These are phyloP conservation scores for Macaranga tanarius DNA, from an alignment of 441 rosid species.

Conservation along the genomic window DNA sequence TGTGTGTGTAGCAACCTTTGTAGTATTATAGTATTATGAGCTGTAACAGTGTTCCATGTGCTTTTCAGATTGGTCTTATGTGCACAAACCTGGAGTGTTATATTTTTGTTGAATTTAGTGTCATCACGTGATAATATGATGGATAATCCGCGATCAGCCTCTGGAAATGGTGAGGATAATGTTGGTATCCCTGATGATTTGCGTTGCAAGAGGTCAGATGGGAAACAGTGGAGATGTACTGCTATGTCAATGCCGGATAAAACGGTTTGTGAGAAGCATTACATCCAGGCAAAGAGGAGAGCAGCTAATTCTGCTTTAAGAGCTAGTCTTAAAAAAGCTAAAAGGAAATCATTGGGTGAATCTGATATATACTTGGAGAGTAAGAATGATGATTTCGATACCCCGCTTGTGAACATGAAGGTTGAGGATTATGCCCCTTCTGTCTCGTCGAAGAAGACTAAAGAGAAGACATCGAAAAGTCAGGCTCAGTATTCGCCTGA, in stretches of 20 bases:
- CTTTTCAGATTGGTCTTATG: slow-evolving; percentile 13
- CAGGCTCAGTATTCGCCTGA: slow-evolving; percentile 57
- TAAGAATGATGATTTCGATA: slow-evolving; percentile 59
- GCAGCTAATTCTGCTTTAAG: slow-evolving; percentile 91
- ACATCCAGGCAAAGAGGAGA: slow-evolving; percentile 86
- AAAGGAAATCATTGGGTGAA: slow-evolving; percentile 61
- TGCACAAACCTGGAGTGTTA: neutral
- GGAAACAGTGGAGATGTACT: slow-evolving; percentile 99
- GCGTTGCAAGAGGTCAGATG: slow-evolving; percentile 97
- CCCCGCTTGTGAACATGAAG: slow-evolving; percentile 39
- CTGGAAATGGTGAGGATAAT: slow-evolving; percentile 63
- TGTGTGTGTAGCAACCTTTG: neutral
- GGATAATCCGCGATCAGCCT: slow-evolving; percentile 53
- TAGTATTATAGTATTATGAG: neutral
- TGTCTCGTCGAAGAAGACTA: slow-evolving; percentile 42
- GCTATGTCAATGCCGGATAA: slow-evolving; percentile 97
- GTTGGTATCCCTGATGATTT: slow-evolving; percentile 77
- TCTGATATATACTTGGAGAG: slow-evolving; percentile 63
- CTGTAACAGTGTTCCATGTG: neutral
- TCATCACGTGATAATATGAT: slow-evolving; percentile 19
- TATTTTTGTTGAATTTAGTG: neutral
- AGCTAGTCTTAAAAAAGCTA: slow-evolving; percentile 79
- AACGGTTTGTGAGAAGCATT: slow-evolving; percentile 95
- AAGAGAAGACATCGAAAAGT: slow-evolving; percentile 46
- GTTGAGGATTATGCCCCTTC: slow-evolving; percentile 41